Base-by-base conservation (phyloP, 176 grass and related monocot species). In the Ensete ventricosum region DNA sequence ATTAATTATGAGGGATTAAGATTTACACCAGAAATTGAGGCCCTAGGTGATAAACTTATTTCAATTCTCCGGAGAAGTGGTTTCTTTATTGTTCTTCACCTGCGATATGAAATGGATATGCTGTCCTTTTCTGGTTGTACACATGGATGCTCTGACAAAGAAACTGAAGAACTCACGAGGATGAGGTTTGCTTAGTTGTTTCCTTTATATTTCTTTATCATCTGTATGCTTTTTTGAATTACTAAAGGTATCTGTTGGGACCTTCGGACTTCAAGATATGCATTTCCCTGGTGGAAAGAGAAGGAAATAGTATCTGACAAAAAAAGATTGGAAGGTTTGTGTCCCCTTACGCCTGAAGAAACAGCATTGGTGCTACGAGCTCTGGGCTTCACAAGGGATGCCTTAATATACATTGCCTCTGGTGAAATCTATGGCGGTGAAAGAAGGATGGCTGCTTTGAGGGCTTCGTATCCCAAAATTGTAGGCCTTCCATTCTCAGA, bases 51-150 rank as follows among this genome's bases (percentile, higher is more conserved):
- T 73, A 98, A 98, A 78, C 87, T 98, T 77, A 73, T 93, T 43
- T 88, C 82, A 70, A 67, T 73, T 85, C 90, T 93, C 65, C 83
- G 66, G 65, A 90, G 72, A 77, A 80, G 82, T 75, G 74, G 90
- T 69, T 87, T 49, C 53, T 98, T 98, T 79, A 76, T 93, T 72
- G 95, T 91, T 29, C 95, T 98, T 79, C 95, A 98, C 68, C 84
- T 98, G 77, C 87, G 95, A 83, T 93, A 93, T 82, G 90, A 98
- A 62, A 98, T 98, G 95, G 95, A 98, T 73, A 98, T 98, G 94
- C 90, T 98, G 66, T 83, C 94, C n/a, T 98, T 93, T 73, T 98
- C 94, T 80, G 94, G 94, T 55, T 98, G 94, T 76, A 88, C 88
- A 62, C 94, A 93, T 81, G 90, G 90, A 83, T 98, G 94, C 78